These are phyloP conservation scores for Prunus salicina DNA, from an alignment of 306 rosid genomes.

Conservation along the genomic window DNA sequence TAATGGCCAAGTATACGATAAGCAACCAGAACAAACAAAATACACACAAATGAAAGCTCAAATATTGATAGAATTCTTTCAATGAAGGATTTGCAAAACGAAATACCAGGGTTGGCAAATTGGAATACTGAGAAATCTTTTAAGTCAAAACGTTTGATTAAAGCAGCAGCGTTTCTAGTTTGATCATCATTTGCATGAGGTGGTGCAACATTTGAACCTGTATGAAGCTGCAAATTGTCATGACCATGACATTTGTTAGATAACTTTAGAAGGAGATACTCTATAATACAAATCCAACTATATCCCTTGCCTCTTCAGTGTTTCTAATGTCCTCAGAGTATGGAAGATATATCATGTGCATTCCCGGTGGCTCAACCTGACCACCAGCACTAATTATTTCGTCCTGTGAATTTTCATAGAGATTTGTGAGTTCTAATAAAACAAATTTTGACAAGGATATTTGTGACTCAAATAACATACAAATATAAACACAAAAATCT, in stretches of 20 bases:
- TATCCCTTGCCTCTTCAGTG: slow-evolving; percentile 78
- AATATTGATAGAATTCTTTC: not conserved
- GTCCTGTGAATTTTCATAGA: slow-evolving; percentile 43
- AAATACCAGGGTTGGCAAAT: slow-evolving; percentile 77
- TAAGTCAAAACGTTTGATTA: slow-evolving; percentile 78
- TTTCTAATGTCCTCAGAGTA: slow-evolving; percentile 87
- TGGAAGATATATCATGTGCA: slow-evolving; percentile 93
- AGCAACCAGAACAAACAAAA: not conserved
- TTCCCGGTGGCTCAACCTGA: slow-evolving; percentile 96
- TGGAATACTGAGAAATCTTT: slow-evolving; percentile 81
- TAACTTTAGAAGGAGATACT: slow-evolving; percentile 9
- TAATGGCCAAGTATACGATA: not conserved
- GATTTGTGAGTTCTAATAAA: not conserved
- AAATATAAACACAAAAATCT: not conserved
- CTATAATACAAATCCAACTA: not conserved
- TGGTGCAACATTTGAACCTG: slow-evolving; percentile 37
- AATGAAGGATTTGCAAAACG: not conserved
- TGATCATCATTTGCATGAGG: slow-evolving; percentile 72
- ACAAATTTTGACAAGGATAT: not conserved
- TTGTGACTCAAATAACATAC: not conserved
- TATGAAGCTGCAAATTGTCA: slow-evolving; percentile 53
- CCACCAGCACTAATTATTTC: slow-evolving; percentile 65
- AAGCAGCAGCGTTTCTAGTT: slow-evolving; percentile 59
- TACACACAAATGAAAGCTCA: not conserved
- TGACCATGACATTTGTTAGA: slow-evolving; percentile 8